Conservation (phyloP, 306 rosid genomes). For the Cotoneaster glaucophyllus region DNA sequence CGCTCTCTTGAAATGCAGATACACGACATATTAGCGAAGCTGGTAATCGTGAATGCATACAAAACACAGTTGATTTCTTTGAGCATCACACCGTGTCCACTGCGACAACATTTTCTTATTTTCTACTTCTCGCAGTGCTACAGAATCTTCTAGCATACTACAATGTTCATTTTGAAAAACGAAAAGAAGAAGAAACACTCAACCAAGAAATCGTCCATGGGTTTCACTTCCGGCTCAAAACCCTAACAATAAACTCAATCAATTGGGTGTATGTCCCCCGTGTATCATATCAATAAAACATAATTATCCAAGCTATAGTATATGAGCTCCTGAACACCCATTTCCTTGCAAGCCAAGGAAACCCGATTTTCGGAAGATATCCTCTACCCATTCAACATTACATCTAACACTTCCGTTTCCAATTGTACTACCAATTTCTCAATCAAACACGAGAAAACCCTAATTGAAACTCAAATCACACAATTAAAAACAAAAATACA, state of each 20-base stretch:
- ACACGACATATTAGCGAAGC: too few relatives aligned
- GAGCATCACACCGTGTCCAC: background rate
- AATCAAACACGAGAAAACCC: background rate
- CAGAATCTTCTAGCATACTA: background rate
- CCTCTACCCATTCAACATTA: background rate
- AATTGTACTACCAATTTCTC: background rate
- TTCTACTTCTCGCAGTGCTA: background rate
- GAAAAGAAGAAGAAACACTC: background rate
- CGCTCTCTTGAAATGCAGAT: too few relatives aligned
- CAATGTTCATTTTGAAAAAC: background rate
- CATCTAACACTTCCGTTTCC: background rate
- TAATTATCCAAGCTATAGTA: background rate
- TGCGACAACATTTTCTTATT: background rate
- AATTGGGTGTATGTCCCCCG: background rate
- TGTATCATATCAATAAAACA: background rate
- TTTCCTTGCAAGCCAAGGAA: background rate
- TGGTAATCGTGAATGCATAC: background rate
- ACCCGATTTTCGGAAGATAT: background rate
- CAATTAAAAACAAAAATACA: background rate
- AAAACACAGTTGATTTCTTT: background rate
- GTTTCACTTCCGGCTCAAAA: background rate
- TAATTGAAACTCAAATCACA: background rate
- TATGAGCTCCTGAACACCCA: background rate
- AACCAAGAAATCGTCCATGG: too few relatives aligned
- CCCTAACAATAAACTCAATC: background rate